These are phyloP conservation scores for Davidsoniella eucalypti DNA, from an alignment of 2,329 filamentous ascomycete species.

Conservation along the genomic window DNA sequence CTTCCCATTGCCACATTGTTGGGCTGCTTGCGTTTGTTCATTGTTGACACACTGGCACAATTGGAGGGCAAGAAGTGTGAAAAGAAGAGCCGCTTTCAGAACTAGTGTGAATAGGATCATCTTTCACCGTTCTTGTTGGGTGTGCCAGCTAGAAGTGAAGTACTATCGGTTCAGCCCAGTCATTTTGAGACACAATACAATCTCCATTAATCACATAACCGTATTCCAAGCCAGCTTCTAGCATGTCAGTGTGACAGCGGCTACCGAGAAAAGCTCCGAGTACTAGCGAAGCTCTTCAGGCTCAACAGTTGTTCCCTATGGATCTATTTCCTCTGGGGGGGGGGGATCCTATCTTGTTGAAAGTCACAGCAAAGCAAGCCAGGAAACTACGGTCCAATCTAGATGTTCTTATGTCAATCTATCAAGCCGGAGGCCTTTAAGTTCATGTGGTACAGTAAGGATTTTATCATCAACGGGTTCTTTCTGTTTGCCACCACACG, in stretches of 20 bases:
- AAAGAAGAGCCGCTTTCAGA: neutral
- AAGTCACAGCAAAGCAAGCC: no score
- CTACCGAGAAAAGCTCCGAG: constrained; percentile 20
- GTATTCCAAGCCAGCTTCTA: constrained; percentile 27
- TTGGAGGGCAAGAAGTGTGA: no score
- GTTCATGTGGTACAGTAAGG: no score
- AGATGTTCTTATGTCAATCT: no score
- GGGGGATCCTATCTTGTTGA: no score
- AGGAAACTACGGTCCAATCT: no score
- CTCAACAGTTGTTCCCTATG: constrained; percentile 15
- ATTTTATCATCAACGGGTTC: no score
- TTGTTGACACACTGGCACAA: no score
- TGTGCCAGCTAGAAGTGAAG: neutral
- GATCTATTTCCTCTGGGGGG: neutral
- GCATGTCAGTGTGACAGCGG: constrained; percentile 19
- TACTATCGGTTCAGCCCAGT: constrained; percentile 14
- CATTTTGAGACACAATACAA: constrained; percentile 26
- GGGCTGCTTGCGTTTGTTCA: no score
- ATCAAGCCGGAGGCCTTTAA: no score
- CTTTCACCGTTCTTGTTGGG: neutral
- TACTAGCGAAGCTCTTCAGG: constrained; percentile 20
- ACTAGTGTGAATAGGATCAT: neutral
- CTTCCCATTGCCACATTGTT: no score
- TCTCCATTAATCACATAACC: constrained; percentile 27
- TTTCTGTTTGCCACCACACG: constrained; percentile 26